A percentile compares a stretch with the other conserved stretches of the same genome.
These are phyloP conservation scores for Parathielavia appendiculata DNA, from an alignment of 495 filamentous ascomycete species.

Conservation along the genomic window DNA sequence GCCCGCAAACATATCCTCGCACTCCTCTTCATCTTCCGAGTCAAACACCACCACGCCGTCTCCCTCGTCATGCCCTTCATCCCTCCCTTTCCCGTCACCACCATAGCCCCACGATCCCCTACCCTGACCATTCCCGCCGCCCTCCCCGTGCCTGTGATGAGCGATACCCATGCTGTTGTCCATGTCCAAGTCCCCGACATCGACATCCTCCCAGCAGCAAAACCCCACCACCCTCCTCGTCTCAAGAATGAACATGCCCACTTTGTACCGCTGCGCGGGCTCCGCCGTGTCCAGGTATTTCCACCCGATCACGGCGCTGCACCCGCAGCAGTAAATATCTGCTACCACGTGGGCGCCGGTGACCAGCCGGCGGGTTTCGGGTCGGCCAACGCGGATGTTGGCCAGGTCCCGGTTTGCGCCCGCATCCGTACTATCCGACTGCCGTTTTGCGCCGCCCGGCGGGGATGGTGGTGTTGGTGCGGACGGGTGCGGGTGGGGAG, in stretches of 20 bases:
- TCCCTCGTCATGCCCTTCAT: slow-evolving; percentile 15
- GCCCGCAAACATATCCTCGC: slow-evolving; percentile 86
- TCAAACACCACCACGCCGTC: slow-evolving; percentile 65
- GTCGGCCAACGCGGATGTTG: slow-evolving; percentile 44
- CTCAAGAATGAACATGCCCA: slow-evolving; percentile 95
- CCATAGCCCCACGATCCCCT: not conserved
- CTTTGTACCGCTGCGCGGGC: slow-evolving; percentile 78
- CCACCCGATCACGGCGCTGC: slow-evolving; percentile 75
- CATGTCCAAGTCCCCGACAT: not conserved
- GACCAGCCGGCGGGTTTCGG: slow-evolving; percentile 67
- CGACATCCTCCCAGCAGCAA: slow-evolving; percentile 63
- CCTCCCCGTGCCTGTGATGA: not conserved
- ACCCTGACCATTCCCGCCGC: not conserved
- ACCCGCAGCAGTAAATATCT: slow-evolving; percentile 49
- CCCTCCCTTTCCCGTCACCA: slow-evolving; percentile 2
- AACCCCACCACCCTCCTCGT: slow-evolving; percentile 63
- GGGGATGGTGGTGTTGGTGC: slow-evolving; percentile 12
- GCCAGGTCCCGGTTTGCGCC: slow-evolving; percentile 26
- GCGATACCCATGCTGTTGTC: not conserved
- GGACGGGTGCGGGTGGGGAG: slow-evolving; percentile 27
- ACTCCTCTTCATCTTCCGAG: slow-evolving; percentile 89
- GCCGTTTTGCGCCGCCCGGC: slow-evolving; percentile 10
- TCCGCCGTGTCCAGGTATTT: slow-evolving; percentile 88
- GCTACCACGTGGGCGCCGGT: slow-evolving; percentile 68
- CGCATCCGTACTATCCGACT: not conserved